Percentiles rank a stretch among this genome's conserved stretches.
Evolutionary conservation across 2,329 filamentous ascomycete species (phyloP).

Genomic region (Hypoxylon sp.): DNA sequence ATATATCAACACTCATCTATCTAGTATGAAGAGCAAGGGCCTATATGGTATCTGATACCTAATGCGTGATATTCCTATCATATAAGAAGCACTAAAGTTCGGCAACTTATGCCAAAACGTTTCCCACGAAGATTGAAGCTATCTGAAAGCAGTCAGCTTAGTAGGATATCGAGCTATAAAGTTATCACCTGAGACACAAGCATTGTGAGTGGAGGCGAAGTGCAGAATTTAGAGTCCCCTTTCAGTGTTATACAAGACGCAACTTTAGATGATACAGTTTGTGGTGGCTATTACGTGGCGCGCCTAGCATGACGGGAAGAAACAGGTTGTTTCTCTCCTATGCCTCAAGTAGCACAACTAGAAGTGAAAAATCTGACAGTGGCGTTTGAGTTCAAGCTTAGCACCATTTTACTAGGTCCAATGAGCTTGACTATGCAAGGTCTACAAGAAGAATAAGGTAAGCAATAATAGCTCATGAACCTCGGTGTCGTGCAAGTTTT

Average conservation of each 20-base stretch:
- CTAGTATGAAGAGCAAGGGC: background rate
- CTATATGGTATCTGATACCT: background rate
- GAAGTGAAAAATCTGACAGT: too few relatives aligned
- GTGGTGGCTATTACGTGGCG: too few relatives aligned
- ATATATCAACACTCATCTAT: background rate
- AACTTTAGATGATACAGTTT: background rate
- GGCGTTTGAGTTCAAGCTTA: background rate
- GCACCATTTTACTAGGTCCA: background rate
- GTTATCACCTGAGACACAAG: background rate
- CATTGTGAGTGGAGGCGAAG: background rate
- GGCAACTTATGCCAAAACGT: background rate
- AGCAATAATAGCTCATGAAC: background rate
- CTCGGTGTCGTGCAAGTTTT: background rate
- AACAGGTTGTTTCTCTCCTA: too few relatives aligned
- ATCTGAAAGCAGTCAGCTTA: conserved; percentile 1
- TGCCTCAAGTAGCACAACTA: too few relatives aligned
- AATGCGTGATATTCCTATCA: background rate
- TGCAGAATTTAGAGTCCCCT: background rate
- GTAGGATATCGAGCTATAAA: background rate
- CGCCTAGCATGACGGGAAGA: too few relatives aligned
- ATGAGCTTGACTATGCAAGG: background rate
- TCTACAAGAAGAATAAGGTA: background rate
- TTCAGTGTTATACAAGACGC: background rate
- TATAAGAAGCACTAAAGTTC: background rate
- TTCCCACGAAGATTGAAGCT: background rate